Evolutionary conservation across 2,329 filamentous ascomycete genomes (phyloP).

Genomic region (Ilyonectria mors-panacis): DNA sequence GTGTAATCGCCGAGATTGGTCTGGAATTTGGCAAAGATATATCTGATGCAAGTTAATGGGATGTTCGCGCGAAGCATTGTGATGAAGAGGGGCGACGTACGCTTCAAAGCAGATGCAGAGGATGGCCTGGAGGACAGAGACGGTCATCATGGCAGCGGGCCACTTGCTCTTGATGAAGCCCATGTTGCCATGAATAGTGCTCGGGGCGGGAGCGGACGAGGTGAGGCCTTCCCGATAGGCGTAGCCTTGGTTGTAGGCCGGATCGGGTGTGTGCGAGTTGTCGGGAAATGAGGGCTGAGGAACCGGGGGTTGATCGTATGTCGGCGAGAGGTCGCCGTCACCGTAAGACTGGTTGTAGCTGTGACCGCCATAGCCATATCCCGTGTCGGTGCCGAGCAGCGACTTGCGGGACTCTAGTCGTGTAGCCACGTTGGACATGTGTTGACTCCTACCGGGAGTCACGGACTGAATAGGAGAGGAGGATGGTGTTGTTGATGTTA

Average conservation of each 20-base stretch:
- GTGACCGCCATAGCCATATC: conserved; percentile 54
- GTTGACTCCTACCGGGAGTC: conserved; percentile 57
- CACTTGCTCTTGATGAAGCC: conserved; percentile 88
- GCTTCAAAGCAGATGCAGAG: conserved; percentile 88
- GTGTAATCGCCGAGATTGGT: conserved; percentile 64
- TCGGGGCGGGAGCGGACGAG: conserved; percentile 51
- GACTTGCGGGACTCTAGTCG: conserved; percentile 59
- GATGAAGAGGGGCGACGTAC: conserved; percentile 66
- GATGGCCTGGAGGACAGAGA: conserved; percentile 82
- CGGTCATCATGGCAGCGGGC: conserved; percentile 88
- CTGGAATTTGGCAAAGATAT: conserved; percentile 92
- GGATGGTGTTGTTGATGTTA: conserved; percentile 20
- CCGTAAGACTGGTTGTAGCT: conserved; percentile 53
- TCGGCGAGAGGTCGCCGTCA: conserved; percentile 42
- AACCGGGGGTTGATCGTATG: conserved; percentile 37
- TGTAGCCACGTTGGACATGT: conserved; percentile 56
- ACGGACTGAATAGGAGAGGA: conserved; percentile 30
- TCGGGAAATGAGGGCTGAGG: conserved; percentile 51
- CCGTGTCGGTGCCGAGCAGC: conserved; percentile 57
- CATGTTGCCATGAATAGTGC: conserved; percentile 59
- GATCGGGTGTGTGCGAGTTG: conserved; percentile 48
- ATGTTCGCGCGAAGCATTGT: not conserved
- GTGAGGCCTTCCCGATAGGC: conserved; percentile 56
- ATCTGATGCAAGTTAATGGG: conserved; percentile 67
- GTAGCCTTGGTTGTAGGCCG: conserved; percentile 53